These are phyloP conservation scores for Hymenoscyphus fructigenus DNA, from an alignment of 2,329 filamentous ascomycete species.

Conservation along the genomic window DNA sequence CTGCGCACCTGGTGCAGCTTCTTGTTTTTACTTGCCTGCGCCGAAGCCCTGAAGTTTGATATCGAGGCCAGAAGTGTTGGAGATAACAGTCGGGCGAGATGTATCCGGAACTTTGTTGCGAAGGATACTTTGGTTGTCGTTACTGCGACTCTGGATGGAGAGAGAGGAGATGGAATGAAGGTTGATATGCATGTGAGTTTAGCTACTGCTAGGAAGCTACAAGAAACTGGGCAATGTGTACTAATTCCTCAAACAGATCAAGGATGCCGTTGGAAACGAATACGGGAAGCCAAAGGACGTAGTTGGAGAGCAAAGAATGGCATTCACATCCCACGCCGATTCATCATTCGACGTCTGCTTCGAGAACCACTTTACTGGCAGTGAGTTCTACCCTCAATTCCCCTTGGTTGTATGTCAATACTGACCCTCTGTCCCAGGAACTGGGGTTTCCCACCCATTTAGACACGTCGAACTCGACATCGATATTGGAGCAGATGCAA, in stretches of 20 bases:
- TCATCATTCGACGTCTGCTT: constrained; percentile 96
- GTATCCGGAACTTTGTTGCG: constrained; percentile 93
- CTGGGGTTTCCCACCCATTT: constrained; percentile 40
- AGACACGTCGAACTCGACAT: constrained; percentile 59
- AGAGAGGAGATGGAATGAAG: constrained; percentile 84
- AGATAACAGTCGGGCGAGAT: constrained; percentile 73
- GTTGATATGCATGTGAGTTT: constrained; percentile 87
- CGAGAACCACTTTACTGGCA: constrained; percentile 72
- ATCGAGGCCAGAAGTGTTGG: constrained; percentile 67
- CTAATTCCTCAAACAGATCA: constrained; percentile 61
- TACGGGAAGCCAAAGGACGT: constrained; percentile 91
- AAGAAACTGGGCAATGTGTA: constrained; percentile 3
- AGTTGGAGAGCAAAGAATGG: constrained; percentile 76
- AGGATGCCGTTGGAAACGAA: constrained; percentile 92
- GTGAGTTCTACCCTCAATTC: constrained; percentile 51
- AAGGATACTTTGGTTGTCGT: constrained; percentile 94
- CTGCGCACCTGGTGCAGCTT: constrained; percentile 60
- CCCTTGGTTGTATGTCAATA: neutral
- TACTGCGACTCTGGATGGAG: constrained; percentile 83
- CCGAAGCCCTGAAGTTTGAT: constrained; percentile 87
- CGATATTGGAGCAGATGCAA: constrained; percentile 56
- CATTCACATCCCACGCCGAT: constrained; percentile 90
- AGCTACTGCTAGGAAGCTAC: constrained; percentile 6
- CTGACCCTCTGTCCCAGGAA: constrained; percentile 19
- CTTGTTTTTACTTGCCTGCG: constrained; percentile 53